Base-by-base conservation (phyloP, 2,329 filamentous ascomycete species). In the Huntiella bhutanensis region DNA sequence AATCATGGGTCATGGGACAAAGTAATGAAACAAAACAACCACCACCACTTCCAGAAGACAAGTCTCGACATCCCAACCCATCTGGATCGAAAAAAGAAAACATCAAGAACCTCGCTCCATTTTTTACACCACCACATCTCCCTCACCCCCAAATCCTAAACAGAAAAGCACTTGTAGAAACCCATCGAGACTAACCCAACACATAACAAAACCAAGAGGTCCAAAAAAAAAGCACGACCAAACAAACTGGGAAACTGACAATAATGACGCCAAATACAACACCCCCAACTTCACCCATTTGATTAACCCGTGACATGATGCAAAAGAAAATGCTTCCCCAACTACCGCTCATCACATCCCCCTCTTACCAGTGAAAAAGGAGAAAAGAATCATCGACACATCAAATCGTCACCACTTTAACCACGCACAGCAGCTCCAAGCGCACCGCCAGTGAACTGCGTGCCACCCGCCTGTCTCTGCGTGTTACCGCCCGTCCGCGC, bases 391-490 rank as follows among this genome's bases (percentile, higher is more conserved):
- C 43, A 22, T 16, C 22, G 22, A 28, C 22, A 28, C 37, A 40
- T 16, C 37, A 16, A 40, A 12, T 22, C 16, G 15, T 16, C 16
- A 12, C 43, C 35, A 22, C 10, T 8, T 57, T 69, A 79, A 60
- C 71, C 73, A 55, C 75, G 66, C 52, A 80, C 73, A 46, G 74
- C 75, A 54, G 73, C 73, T 55, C 82, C 81, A 61, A 88, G 65
- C 51, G 81, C 82, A 62, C 82, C 82, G 52, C 82, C 82, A 11
- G 82, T 86, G 64, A 87, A 88, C 59, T 84, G 80, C 53, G 80
- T 82, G 55, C 81, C 81, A 51, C 79, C 75, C 53, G 77, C 73
- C 59, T 80, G 76, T 62, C 77, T 69, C 59, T 75, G 78, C 15
- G 67, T 60, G 60, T 73, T 72, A 51, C 71, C 74, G 50, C 71